Evolutionary conservation across 108 stramenopile species (phyloP).

Genomic region (Discostella pseudostelligera): DNA sequence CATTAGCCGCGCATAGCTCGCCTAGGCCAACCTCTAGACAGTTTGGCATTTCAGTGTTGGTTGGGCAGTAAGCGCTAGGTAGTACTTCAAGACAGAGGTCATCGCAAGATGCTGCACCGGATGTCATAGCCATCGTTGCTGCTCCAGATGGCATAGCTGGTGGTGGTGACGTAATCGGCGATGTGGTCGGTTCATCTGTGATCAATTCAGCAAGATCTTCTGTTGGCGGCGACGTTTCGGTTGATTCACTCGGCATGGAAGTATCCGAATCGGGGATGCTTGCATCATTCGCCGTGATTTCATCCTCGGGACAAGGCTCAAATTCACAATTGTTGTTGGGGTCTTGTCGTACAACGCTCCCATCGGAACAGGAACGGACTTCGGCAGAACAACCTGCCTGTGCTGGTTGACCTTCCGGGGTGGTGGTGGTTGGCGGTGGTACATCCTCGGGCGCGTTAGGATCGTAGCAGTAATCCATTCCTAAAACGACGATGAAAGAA

Average conservation of each 20-base stretch:
- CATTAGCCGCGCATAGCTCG: conserved; percentile 37
- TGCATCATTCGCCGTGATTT: not conserved
- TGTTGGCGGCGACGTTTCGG: not conserved
- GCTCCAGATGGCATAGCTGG: not conserved
- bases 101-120: conserved; percentile 19
- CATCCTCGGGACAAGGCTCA: conserved; percentile 23
- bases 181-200: not conserved
- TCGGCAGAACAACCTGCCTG: conserved; percentile 32
- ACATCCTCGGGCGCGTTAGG: conserved; percentile 20
- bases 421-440: conserved; percentile 5
- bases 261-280: not conserved
- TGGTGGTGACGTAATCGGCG: conserved; percentile 12
- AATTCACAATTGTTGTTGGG: conserved; percentile 43
- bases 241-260: too few relatives aligned
- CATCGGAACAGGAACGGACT: conserved; percentile 26
- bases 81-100: conserved; percentile 31
- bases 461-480: conserved; percentile 46
- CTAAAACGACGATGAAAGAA: conserved; percentile 7
- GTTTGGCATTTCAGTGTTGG: conserved; percentile 24
- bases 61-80: conserved; percentile 30
- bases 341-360: conserved; percentile 31
- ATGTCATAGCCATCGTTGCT: not conserved
- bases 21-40: conserved; percentile 36
- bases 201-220: too few relatives aligned
- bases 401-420: not conserved